Conservation (phyloP, 164 flowering plant species). For the Pachysandra terminalis region DNA sequence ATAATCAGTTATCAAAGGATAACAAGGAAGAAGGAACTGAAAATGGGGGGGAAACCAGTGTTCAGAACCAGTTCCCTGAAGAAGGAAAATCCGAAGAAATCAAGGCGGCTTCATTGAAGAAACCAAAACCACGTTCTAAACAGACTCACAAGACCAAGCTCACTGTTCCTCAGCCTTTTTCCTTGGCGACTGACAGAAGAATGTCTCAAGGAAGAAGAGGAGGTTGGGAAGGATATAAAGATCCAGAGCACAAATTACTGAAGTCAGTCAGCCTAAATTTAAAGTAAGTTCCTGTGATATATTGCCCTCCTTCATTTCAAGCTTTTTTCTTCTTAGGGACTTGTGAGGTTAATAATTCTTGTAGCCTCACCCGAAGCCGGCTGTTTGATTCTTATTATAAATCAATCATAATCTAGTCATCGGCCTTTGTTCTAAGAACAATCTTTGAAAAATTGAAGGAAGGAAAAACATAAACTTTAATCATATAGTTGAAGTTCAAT, state of each 20-base stretch:
- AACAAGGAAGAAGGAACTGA: constrained; percentile 1
- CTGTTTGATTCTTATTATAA: neutral
- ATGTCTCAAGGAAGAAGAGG: constrained; percentile 14
- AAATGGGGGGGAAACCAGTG: neutral
- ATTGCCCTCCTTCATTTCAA: neutral
- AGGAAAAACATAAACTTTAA: too few species aligned
- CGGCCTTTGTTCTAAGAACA: neutral
- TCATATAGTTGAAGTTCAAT: neutral
- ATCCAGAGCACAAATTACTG: neutral
- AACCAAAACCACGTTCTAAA: constrained; percentile 12
- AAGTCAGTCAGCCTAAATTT: constrained; percentile 17
- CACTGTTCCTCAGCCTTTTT: constrained; percentile 26
- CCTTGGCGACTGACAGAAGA: constrained; percentile 25
- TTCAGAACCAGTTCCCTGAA: neutral
- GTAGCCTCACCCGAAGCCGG: too few species aligned
- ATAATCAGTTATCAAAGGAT: neutral
- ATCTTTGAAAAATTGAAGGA: neutral
- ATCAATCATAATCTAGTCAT: neutral
- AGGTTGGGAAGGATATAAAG: neutral
- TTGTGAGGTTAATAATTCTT: too few species aligned
- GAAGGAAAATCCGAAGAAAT: neutral
- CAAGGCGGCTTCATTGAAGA: neutral
- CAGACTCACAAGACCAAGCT: constrained; percentile 9
- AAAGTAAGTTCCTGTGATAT: constrained; percentile 10
- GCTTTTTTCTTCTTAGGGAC: too few species aligned